Base-by-base conservation (phyloP, 305 asterid species). In the Plantago coronopus region DNA sequence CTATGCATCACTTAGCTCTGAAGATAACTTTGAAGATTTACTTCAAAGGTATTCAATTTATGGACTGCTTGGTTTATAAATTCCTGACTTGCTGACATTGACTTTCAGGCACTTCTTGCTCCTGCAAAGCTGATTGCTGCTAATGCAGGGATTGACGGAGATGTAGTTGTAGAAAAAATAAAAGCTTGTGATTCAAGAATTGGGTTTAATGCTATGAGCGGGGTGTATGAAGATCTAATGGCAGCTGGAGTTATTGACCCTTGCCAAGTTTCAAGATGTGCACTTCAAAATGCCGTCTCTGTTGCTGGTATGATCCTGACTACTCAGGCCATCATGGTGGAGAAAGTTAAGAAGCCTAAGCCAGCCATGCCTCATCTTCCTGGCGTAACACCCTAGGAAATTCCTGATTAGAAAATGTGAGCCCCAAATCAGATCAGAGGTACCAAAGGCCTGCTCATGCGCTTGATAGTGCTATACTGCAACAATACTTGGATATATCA, bases 91-190 rank as follows among this genome's bases (percentile, higher is more conserved):
- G 53, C 58, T 54, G 50, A 22, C 22, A 45, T 48, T 66, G 74
- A 73, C 40, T 78, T 81, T 71, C 96, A 93, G 97, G 97, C 99
- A n/a, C 91, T 88, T 60, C 82, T 86, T 62, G 96, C 95, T 59
- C 95, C 98, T 0, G 83, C 94, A 68, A 83, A 79, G 69, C 61
- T 76, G 57, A 93, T 93, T 48, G 99, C 99, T 54, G 78, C 83
- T 25, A 87, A 93, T 76, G 94, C 95, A 22, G 99, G 97, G 64
- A 74, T 88, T 20, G 96, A 93, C 72, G 99, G 97, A 17, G 79
- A 62, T 69, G 82, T 81, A 45, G 93, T 84, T 13, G 91, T 84
- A 58, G 91, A 86, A 62, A 87, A 80, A 51, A 79, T 83, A 11
- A 72, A 65, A 67, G 80, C 72, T 40, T 64, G 68, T 57, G 94